Evolutionary conservation across 2,329 filamentous ascomycete genomes (phyloP).

Genomic region (Plenodomus lindquistii): DNA sequence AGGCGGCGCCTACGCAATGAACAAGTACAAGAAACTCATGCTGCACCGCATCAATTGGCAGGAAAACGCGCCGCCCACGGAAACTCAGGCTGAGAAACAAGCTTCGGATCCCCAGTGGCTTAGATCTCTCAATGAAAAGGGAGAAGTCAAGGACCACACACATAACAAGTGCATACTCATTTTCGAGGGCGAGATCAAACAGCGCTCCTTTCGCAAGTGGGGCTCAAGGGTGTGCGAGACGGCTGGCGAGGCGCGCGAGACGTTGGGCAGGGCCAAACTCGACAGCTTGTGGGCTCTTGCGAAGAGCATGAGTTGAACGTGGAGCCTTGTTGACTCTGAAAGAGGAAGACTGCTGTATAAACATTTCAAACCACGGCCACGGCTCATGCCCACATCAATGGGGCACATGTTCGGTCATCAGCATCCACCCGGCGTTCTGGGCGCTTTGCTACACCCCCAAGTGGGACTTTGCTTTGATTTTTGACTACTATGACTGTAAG

Average conservation of each 20-base stretch:
- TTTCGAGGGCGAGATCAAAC: constrained; percentile 88
- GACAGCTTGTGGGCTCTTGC: constrained; percentile 94
- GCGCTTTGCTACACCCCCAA: too few relatives aligned
- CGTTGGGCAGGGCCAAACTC: constrained; percentile 79
- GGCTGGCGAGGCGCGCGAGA: constrained; percentile 83
- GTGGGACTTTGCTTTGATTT: neutral
- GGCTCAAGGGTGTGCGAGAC: constrained; percentile 86
- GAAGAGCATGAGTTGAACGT: constrained; percentile 58
- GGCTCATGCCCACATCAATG: too few relatives aligned
- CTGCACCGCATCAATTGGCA: constrained; percentile 93
- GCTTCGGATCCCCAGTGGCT: constrained; percentile 73
- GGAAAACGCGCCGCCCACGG: constrained; percentile 76
- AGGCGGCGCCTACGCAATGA: constrained; percentile 81
- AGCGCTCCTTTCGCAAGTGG: constrained; percentile 83
- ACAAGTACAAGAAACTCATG: constrained; percentile 90
- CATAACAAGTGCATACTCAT: constrained; percentile 80
- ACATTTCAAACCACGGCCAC: too few relatives aligned
- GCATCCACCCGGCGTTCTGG: too few relatives aligned
- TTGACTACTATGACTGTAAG: too few relatives aligned
- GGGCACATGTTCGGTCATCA: too few relatives aligned
- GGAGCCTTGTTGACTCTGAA: too few relatives aligned
- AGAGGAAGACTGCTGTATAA: too few relatives aligned
- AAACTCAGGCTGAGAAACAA: constrained; percentile 60
- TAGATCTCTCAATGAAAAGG: constrained; percentile 75
- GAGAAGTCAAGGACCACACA: constrained; percentile 78